Evolutionary conservation across 2,329 filamentous ascomycete species (phyloP), one percentile per base, ranked within the genome.

Genomic region (Fusarium keratoplasticum): DNA sequence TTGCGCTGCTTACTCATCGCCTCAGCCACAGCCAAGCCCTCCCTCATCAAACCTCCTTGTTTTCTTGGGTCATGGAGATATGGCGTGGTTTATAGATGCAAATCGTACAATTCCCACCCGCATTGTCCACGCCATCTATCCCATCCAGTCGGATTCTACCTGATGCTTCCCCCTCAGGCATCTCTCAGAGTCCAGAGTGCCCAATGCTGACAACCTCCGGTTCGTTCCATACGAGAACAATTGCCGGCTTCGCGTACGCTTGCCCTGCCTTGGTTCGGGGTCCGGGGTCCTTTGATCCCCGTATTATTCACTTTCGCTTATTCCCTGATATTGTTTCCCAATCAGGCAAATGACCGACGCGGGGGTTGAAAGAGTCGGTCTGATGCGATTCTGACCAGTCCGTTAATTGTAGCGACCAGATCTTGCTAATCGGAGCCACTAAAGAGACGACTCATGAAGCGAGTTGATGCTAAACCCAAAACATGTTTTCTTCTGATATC

Each of bases 91-190:
- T 64, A n/a, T 54, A 47, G 55, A 55, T 73, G 64, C 36, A 47
- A 70, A 73, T 75, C 73, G 67, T 75, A 69, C 73, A 75, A 75
- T 75, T 67, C 40, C 57, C 42, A 44, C 57, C 42, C 64, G 67
- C 63, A 40, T 44, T 67, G 52, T 57, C 60, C 70, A 71, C 67
- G 58, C 67, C 59, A 66, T 75, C 63, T 72, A 57, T 14, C 13
- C 47, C 29, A 31, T 63, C 65, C 69, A 70, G 62, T 38, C 52
- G 64, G 69, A 42, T 57, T 33, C 57, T 67, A 40, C 58, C 44
- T 58, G 66, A 20, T 55, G 16, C 62, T 55, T 57, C 35, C 54
- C 52, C 50, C 47, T 72, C 35, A 67, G 64, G 29, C 31, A 73
- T 31, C 71, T 27, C n/a, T 31, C 2, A 11, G 52, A 58, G 40